Base-by-base conservation (phyloP, 176 grass and related monocot species). In the Eleusine indica region DNA sequence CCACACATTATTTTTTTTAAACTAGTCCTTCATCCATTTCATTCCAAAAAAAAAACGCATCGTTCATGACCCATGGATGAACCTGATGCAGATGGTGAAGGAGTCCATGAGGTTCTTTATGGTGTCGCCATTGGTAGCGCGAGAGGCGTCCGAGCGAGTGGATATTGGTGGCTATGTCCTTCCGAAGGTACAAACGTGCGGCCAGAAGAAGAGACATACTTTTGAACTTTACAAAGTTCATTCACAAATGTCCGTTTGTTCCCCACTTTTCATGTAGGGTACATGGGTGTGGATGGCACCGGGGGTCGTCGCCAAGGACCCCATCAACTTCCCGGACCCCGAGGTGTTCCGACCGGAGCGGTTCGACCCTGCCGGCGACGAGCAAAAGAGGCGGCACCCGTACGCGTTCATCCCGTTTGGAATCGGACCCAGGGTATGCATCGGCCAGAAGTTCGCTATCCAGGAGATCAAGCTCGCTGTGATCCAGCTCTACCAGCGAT, bases 101-200 rank as follows among this genome's bases (percentile, higher is more conserved):
- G 88, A 94, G 41, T 49, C 86, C 5, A 91, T 94, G 92, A 84
- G 88, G 78, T 89, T 86, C 66, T 94, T 58, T 70, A 84, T 32
- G 0, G 92, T 73, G 10, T 91, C 88, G 18, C 92, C 92, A 8
- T 65, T 94, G 30, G 65, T 94, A 64, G 92, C 83, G 63, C 71
- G 91, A 22, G 79, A 86, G 48, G 66, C 83, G 63, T 84, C 70
- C 46, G 82, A 88, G 17, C 19, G 78, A 12, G 91, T 94, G 8
- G 86, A 94, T 56, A 19, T 94, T 64, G 83, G 88, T 0, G 91
- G 86, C 9, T 80, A 88, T 78, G 12, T 91, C 46, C 88, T 94
- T 21, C 92, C 88, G 32, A 91, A 91, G 92, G 91, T 60, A 60
- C 56, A 56, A 19, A 21, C 17, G 49, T 14, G 3, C 13, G 13